A percentile compares a stretch with the other conserved stretches of the same genome.
These are phyloP conservation scores for Thelonectria rubi DNA, from an alignment of 2,329 filamentous ascomycete genomes.

Conservation along the genomic window DNA sequence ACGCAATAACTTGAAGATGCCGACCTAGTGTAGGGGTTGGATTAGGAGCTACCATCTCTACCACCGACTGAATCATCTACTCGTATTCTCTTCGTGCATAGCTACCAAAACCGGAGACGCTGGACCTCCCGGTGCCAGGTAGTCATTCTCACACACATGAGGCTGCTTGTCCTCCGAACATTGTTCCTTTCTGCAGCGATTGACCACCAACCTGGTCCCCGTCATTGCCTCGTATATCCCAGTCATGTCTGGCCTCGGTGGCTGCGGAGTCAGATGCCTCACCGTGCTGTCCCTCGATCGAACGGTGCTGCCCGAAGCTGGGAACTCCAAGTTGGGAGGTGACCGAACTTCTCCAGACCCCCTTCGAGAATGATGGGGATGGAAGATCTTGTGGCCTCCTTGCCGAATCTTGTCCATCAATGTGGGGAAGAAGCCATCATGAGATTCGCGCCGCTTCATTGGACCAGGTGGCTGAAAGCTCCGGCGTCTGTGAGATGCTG, in stretches of 20 bases:
- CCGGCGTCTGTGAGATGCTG: conserved; percentile 40
- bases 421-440: conserved; percentile 34
- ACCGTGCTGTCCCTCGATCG: conserved; percentile 38
- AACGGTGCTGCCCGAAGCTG: conserved; percentile 2
- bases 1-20: too few species aligned
- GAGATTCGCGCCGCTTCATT: conserved; percentile 18
- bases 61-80: neutral
- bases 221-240: conserved; percentile 41
- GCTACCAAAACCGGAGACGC: conserved; percentile 19
- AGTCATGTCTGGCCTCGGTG: conserved; percentile 28
- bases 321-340: conserved; percentile 8
- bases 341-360: conserved; percentile 14
- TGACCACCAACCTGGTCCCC: conserved; percentile 26
- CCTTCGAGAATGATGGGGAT: conserved; percentile 34
- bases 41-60: neutral
- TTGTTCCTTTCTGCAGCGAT: conserved; percentile 26
- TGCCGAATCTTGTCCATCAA: conserved; percentile 45
- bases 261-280: conserved; percentile 28
- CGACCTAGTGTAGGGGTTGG: neutral
- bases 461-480: conserved; percentile 33
- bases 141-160: conserved; percentile 44
- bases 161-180: conserved; percentile 48
- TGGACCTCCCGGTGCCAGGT: conserved; percentile 21
- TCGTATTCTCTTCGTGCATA: neutral
- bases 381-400: conserved; percentile 38